Evolutionary conservation across 75 land plant species (phyloP).

Genomic region (Pinus albicaulis): DNA sequence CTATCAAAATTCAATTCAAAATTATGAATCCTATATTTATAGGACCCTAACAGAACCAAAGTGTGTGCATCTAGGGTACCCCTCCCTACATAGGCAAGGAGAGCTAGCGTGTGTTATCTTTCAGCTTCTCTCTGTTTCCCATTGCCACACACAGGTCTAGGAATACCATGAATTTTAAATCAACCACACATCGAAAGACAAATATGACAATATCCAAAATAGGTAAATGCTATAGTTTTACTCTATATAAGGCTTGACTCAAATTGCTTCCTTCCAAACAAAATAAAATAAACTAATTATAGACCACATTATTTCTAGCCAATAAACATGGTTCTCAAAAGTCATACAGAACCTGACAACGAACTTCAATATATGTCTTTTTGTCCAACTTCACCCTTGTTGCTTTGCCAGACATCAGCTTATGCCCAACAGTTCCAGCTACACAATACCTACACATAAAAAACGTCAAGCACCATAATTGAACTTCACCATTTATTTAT

Average conservation of each 20-base stretch:
- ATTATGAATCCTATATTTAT: no score
- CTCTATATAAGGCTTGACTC: no score
- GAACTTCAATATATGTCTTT: conserved; percentile 68
- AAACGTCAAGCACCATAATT: neutral
- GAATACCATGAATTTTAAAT: neutral
- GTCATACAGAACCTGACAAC: conserved; percentile 72
- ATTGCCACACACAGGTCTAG: no score
- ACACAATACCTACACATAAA: conserved; percentile 66
- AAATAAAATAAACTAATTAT: neutral
- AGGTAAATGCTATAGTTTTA: neutral
- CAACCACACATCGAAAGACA: neutral
- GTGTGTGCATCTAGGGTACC: no score
- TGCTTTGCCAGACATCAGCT: conserved; percentile 88
- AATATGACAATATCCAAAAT: neutral
- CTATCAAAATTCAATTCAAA: no score
- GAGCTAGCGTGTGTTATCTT: no score
- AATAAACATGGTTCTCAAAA: no score
- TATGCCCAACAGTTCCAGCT: conserved; percentile 94
- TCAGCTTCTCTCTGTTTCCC: no score
- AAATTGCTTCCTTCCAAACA: neutral
- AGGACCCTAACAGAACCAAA: no score
- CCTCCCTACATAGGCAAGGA: no score
- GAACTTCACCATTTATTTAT: neutral
- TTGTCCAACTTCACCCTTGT: conserved; percentile 77
- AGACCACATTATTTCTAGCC: neutral